Base-by-base conservation (phyloP, 306 rosid species). In the Vigna hirtella region DNA sequence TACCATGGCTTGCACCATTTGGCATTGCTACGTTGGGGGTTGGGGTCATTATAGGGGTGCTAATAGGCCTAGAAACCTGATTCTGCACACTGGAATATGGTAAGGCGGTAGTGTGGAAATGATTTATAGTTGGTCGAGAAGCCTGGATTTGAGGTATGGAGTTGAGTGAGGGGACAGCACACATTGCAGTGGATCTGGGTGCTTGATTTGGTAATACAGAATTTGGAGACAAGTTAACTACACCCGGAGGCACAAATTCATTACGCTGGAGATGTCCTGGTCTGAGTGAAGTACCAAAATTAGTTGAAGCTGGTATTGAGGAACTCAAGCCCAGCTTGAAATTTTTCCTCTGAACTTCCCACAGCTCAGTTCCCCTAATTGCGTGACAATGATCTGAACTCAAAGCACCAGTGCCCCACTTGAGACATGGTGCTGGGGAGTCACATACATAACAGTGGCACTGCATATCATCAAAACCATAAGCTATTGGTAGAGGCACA, bases 391-490 rank as follows among this genome's bases (percentile, higher is more conserved):
- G 98, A 80, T 80, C 88, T 6, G 57, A 38, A 65, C 47, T 51
- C 32, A 73, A 82, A 66, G 26, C 22, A 53, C 90, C 85, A 10
- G 72, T 75, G 62, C 87, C 84, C 98, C 96, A 93, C 59, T 52
- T 81, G 28, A 52, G 71, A 82, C 98, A 93, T 18, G 98, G 98
- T 6, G 97, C 96, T 34, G 83, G 81, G 28, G 84, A 81, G 81
- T 93, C 98, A 48, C 98, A 91, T 68, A 93, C 91, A 73, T 79
- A 93, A 83, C 98, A 93, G 81, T 93, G 98, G 66, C 98, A 93
- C 98, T 93, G 87, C 94, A 89, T 52, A 68, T 79, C 56, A 78
- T 62, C 28, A 80, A 77, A 77, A 52, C 74, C 26, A 68, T 16
- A 80, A 50, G 53, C 79, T 59, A 71, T 28, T 50, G 15, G 14